These are phyloP conservation scores for Saussurea involucrata DNA, from an alignment of 129 eudicot genomes.

Conservation along the genomic window DNA sequence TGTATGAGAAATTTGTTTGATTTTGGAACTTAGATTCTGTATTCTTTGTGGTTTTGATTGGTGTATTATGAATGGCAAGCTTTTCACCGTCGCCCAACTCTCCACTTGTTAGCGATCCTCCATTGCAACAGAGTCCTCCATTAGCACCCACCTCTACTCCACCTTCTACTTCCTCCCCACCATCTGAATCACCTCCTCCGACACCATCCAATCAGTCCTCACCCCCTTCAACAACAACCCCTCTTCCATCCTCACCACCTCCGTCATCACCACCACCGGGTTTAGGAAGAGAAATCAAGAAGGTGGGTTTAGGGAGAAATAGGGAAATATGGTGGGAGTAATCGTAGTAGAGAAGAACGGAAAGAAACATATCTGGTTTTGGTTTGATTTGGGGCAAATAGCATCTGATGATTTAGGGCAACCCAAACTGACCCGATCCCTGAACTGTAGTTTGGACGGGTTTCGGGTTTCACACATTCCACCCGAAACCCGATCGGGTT, in stretches of 20 bases:
- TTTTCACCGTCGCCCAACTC: slow-evolving; percentile 31
- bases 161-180: too few relatives aligned
- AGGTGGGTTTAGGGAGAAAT: too few relatives aligned
- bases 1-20: not conserved
- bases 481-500: too few relatives aligned
- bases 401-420: too few relatives aligned
- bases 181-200: slow-evolving; percentile 21
- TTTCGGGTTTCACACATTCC: too few relatives aligned
- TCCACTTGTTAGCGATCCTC: slow-evolving; percentile 19
- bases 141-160: slow-evolving; percentile 21
- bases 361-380: too few relatives aligned
- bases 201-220: not conserved
- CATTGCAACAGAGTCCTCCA: not conserved
- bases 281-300: too few relatives aligned
- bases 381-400: too few relatives aligned
- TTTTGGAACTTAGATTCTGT: not conserved
- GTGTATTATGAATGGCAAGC: slow-evolving; percentile 37
- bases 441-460: too few relatives aligned
- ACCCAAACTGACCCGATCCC: too few relatives aligned
- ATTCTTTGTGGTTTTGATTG: not conserved
- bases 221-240: slow-evolving; percentile 5
- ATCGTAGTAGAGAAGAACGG: too few relatives aligned
- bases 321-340: too few relatives aligned
- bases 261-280: slow-evolving; percentile 22
- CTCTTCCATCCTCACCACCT: slow-evolving; percentile 25